Percentiles rank a stretch among this genome's conserved stretches.
Evolutionary conservation across 805 yeast genomes (phyloP).

Genomic region (Candida cerambycidarum): DNA sequence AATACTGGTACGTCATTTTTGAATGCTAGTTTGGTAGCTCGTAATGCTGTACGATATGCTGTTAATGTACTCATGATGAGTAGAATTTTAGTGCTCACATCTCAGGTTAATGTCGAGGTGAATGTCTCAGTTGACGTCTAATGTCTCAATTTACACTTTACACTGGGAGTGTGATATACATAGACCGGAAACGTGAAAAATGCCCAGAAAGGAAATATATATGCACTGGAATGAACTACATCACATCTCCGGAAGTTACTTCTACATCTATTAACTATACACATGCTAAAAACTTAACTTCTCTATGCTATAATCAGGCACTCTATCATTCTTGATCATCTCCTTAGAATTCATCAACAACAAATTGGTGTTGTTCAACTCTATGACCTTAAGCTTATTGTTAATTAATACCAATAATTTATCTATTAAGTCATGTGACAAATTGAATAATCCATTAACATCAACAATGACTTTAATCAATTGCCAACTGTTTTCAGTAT

Average conservation of each 20-base stretch:
- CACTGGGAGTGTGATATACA: too few relatives aligned
- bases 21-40: conserved; percentile 67
- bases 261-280: too few relatives aligned
- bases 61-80: conserved; percentile 24
- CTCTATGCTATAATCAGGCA: conserved; percentile 59
- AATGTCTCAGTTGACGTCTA: too few relatives aligned
- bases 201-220: too few relatives aligned
- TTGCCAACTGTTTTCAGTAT: conserved; percentile 57
- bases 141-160: too few relatives aligned
- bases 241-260: too few relatives aligned
- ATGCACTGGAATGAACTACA: too few relatives aligned
- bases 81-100: too few relatives aligned
- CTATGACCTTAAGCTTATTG: conserved; percentile 45
- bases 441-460: conserved; percentile 68
- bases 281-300: conserved; percentile 18
- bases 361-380: conserved; percentile 43
- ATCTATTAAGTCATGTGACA: conserved; percentile 50
- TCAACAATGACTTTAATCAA: conserved; percentile 67
- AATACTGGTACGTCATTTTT: conserved; percentile 49
- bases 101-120: too few relatives aligned
- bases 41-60: conserved; percentile 66
- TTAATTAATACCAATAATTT: conserved; percentile 46
- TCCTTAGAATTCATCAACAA: conserved; percentile 38
- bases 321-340: conserved; percentile 32
- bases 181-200: too few relatives aligned